These are phyloP conservation scores for Phytophthora europaea DNA, from an alignment of 352 stramenopile species.

Conservation along the genomic window DNA sequence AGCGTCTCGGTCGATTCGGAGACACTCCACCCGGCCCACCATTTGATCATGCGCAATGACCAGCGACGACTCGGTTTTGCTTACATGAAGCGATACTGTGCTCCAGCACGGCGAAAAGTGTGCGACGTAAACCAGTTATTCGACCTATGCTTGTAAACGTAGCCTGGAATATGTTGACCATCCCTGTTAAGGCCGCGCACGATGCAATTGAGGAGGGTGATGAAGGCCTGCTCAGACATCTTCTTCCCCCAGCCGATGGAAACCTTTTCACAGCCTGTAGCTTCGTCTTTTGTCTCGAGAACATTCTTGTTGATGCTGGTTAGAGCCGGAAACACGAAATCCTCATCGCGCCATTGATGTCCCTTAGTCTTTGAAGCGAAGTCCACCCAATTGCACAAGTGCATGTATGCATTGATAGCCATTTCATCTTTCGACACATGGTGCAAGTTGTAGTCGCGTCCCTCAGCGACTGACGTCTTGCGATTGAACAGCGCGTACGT, in stretches of 20 bases:
- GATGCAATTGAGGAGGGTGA: constrained; percentile 19
- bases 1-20: constrained; percentile 21
- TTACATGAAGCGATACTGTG: constrained; percentile 22
- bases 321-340: constrained; percentile 13
- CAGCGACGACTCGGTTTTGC: constrained; percentile 6
- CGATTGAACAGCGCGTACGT: too few species aligned
- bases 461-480: too few species aligned
- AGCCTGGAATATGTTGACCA: background rate
- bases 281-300: background rate
- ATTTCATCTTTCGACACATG: too few species aligned
- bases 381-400: background rate
- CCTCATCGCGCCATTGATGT: constrained; percentile 16
- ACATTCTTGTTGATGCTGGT: constrained; percentile 7
- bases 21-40: constrained; percentile 23
- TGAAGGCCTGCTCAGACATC: constrained; percentile 14
- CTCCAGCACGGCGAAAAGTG: constrained; percentile 12
- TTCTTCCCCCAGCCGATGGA: constrained; percentile 15
- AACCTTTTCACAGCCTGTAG: constrained; percentile 3
- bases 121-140: constrained; percentile 22
- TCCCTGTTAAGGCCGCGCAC: background rate
- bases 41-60: constrained; percentile 27
- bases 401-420: background rate
- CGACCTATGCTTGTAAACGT: constrained; percentile 14
- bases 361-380: background rate
- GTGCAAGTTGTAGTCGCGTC: too few species aligned